phyloP scores from a whole-genome alignment of 176 grass and related monocot genomes.

The Microstegium vimineum region DNA sequence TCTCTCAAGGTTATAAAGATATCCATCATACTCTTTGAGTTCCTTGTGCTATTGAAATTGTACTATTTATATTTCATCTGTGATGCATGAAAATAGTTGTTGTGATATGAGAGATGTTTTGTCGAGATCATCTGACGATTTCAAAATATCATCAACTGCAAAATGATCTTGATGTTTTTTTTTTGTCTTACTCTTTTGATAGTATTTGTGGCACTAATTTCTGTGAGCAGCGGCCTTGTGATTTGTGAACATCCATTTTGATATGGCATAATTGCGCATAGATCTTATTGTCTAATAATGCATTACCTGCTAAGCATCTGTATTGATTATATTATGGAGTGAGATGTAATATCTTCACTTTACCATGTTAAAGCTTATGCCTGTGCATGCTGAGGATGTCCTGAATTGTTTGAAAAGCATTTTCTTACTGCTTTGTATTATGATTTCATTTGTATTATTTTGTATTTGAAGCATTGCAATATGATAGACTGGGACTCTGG shows the following conservation, averaged over 20 bases:
- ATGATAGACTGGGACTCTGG: not conserved
- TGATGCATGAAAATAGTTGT: constrained; percentile 15
- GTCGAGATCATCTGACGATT: not conserved
- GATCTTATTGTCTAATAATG: not conserved
- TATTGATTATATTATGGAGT: constrained; percentile 12
- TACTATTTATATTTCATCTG: not conserved
- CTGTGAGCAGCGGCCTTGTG: not conserved
- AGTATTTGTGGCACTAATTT: not conserved
- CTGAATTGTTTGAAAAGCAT: not conserved
- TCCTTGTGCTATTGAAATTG: constrained; percentile 7
- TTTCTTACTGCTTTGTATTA: not conserved
- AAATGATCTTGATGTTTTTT: constrained; percentile 4
- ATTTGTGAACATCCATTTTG: not conserved
- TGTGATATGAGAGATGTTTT: constrained; percentile 11
- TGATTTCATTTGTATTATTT: not conserved
- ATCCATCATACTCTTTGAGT: constrained; percentile 13
- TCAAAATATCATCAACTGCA: constrained; percentile 13
- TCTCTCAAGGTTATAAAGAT: constrained; percentile 86
- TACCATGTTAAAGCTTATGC: constrained; percentile 5
- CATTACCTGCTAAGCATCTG: not conserved
- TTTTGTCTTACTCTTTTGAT: not conserved
- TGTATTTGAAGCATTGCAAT: not conserved
- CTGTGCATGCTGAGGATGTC: not conserved
- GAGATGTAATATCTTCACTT: constrained; percentile 1
- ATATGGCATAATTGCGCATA: not conserved